Conservation (phyloP, 2,329 filamentous ascomycete genomes). For the Scedosporium aurantiacum region DNA sequence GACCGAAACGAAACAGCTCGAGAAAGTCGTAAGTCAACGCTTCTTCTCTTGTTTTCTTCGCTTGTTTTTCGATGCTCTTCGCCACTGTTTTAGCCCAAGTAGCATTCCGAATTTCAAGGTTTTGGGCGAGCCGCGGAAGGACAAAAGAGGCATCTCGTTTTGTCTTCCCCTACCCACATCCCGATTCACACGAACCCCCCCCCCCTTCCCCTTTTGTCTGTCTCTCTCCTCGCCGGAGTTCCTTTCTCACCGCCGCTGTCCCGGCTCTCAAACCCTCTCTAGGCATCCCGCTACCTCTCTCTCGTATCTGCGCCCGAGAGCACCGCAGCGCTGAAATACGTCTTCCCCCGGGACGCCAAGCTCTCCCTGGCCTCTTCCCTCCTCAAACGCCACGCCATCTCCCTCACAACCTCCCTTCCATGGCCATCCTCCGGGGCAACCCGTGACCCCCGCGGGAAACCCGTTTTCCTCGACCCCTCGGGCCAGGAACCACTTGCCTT, state of each 20-base stretch:
- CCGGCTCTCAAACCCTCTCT: neutral
- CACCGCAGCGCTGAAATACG: slow-evolving; percentile 45
- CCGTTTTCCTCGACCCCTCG: slow-evolving; percentile 35
- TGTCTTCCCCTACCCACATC: neutral
- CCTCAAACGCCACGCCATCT: slow-evolving; percentile 60
- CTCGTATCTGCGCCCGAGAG: slow-evolving; percentile 46
- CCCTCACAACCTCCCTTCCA: slow-evolving; percentile 40
- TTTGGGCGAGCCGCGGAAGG: too few relatives aligned
- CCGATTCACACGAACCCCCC: neutral
- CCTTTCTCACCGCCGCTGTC: neutral
- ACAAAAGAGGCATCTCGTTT: neutral
- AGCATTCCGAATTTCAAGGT: too few relatives aligned
- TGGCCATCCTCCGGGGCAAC: slow-evolving; percentile 50
- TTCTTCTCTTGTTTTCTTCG: neutral
- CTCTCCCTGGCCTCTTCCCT: slow-evolving; percentile 63
- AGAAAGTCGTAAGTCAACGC: slow-evolving; percentile 28
- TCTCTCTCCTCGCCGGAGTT: neutral
- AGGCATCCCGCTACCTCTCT: slow-evolving; percentile 44
- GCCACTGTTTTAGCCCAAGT: too few relatives aligned
- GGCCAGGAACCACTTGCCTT: slow-evolving; percentile 45
- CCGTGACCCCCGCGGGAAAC: slow-evolving; percentile 44
- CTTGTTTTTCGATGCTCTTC: neutral
- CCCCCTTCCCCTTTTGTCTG: neutral
- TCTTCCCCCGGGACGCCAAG: slow-evolving; percentile 60
- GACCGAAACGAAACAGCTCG: slow-evolving; percentile 35